Base-by-base conservation (phyloP, 192 early-diverging fungal genomes). In the Mortierella hygrophila region DNA sequence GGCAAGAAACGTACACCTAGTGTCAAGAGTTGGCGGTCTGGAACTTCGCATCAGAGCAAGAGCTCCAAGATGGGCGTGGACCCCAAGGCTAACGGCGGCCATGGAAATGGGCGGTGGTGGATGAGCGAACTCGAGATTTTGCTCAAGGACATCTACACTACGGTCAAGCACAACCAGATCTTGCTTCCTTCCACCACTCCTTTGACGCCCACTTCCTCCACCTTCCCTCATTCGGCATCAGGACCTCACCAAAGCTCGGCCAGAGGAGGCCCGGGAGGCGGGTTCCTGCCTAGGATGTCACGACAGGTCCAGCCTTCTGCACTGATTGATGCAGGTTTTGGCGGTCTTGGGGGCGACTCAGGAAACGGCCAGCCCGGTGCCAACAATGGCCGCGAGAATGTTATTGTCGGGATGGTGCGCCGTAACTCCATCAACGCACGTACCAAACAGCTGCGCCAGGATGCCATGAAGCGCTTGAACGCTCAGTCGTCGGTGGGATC, bases 91-190 rank as follows among this genome's bases (percentile, higher is more conserved):
- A 68, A 80, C 68, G 74, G 68, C 29, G 77, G 81, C 8, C 74
- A 76, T 29, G 55, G 75, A 47, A 74, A 77, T 74, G 74, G 76
- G 6, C 70, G 72, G 13, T 87, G 82, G 71, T 94, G 93, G 93
- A 89, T 91, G 63, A 69, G 80, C 8, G 91, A 94, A 49, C 69
- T 93, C 68, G 94, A 94, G 68, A 44, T 54, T 9, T 71, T 89
- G 11, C 81, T 94, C 15, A 93, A 91, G 83, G 93, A 94, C 35
- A 85, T 94, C 35, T 94, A 94, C 83, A 75, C 74, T 8, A 90
- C 93, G 6, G 90, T 94, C 15, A 94, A 93, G 76, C 68, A 90
- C 21, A 85, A 93, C 70, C 92, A 90, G 68, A 94, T 94, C 71
- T 63, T 91, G 37, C 84, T 90, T 15, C 90, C 90, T n/a, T 26